These are phyloP conservation scores for Geranium rotundifolium DNA, from an alignment of 345 rosid genomes.

Conservation along the genomic window DNA sequence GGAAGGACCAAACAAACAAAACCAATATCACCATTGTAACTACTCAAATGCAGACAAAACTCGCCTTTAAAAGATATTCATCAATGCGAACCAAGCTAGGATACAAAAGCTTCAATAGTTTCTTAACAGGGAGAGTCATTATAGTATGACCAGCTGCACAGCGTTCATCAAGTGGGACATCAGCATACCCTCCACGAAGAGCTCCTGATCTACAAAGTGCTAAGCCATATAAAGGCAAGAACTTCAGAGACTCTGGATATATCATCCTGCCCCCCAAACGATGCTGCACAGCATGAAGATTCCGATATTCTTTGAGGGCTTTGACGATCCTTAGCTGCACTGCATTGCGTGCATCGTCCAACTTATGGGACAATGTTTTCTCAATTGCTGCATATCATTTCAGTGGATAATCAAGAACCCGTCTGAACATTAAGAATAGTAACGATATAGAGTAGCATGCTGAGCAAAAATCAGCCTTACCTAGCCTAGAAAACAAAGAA, in stretches of 20 bases:
- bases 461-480: slow-evolving; percentile 23
- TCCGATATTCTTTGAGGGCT: slow-evolving; percentile 84
- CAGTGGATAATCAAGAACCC: slow-evolving; percentile 7
- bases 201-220: slow-evolving; percentile 73
- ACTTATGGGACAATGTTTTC: slow-evolving; percentile 69
- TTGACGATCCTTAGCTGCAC: slow-evolving; percentile 78
- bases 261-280: slow-evolving; percentile 88
- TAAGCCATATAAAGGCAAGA: slow-evolving; percentile 71
- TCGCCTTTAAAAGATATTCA: slow-evolving; percentile 70
- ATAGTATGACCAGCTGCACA: slow-evolving; percentile 89
- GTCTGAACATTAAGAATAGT: slow-evolving; percentile 8
- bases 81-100: slow-evolving; percentile 81
- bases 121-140: slow-evolving; percentile 91
- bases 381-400: slow-evolving; percentile 68
- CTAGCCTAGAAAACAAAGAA: slow-evolving; percentile 77
- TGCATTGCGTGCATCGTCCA: slow-evolving; percentile 81
- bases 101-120: slow-evolving; percentile 72
- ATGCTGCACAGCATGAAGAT: slow-evolving; percentile 88
- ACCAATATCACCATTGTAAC: slow-evolving; percentile 1
- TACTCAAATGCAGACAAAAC: slow-evolving; percentile 1
- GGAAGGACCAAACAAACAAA: neutral
- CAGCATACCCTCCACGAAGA: slow-evolving; percentile 82
- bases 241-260: slow-evolving; percentile 86
- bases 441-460: slow-evolving; percentile 10
- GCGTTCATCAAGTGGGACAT: slow-evolving; percentile 82